These are phyloP conservation scores for Alternaria triticimaculans DNA, from an alignment of 2,329 filamentous ascomycete genomes.

Conservation along the genomic window DNA sequence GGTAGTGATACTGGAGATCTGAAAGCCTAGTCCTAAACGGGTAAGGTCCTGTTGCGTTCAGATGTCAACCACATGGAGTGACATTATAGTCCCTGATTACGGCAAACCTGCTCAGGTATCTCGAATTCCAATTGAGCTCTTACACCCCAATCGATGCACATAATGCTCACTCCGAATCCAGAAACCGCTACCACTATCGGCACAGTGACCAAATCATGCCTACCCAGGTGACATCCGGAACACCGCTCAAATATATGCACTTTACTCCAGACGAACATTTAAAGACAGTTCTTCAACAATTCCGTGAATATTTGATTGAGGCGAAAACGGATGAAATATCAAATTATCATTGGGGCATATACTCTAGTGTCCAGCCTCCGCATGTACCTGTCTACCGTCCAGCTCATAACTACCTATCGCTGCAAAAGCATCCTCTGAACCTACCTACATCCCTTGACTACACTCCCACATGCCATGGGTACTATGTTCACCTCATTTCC, in stretches of 20 bases:
- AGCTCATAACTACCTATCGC: not conserved
- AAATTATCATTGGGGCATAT: too few species aligned
- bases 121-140: not conserved
- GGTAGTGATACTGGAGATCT: not conserved
- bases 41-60: not conserved
- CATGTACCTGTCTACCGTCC: not conserved
- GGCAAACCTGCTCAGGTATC: not conserved
- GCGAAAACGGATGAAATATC: too few species aligned
- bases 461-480: not conserved
- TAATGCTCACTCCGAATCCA: not conserved
- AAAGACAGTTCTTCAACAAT: too few species aligned
- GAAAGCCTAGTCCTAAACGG: not conserved
- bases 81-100: not conserved
- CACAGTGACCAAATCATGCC: not conserved
- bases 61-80: not conserved
- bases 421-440: not conserved
- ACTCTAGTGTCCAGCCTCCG: not conserved
- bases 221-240: too few species aligned
- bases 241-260: not conserved
- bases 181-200: not conserved
- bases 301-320: too few species aligned
- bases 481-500: accelerated
- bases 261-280: too few species aligned
- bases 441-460: accelerated
- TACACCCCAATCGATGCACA: not conserved